Evolutionary conservation across 306 rosid species (phyloP), one percentile per base, ranked within the genome.

Genomic region (Purshia tridentata): DNA sequence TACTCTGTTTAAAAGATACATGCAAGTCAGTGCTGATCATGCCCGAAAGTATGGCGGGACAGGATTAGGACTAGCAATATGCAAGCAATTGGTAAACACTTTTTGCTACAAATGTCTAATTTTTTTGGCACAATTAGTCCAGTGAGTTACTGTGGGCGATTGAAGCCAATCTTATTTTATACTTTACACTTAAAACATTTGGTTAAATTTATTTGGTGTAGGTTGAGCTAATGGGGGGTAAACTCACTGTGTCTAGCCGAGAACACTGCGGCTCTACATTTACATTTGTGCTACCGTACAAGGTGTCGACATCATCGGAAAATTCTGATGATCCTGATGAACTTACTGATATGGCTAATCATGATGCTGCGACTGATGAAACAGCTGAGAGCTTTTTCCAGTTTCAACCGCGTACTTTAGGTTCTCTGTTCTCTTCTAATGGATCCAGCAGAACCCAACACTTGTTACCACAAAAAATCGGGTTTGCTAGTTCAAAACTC

Each of bases 11-110:
- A 95, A 82, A 73, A 89, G 91, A 80, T 95, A 95, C 86, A 95
- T 95, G 99, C 99, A 95, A 91, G 99, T 86, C n/a, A 87, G 98
- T 65, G 93, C 98, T 6, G 98, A 95, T 72, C 99, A 95, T 62
- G 98, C 99, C 74, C 77, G 97, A 72, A 95, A 95, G 72, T 91
- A 95, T 73, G 99, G 99, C 11, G 99, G 99, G 70, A 95, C 99
- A 0, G 97, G 99, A 65, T 80, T 95, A 47, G 99, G 99, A 49
- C 79, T 95, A 46, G 99, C 98, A 82, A 91, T 95, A 81, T 95
- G 99, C 87, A 95, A 95, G 80, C 99, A 95, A 68, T 79, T 95
- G 96, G 99, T 95, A 89, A 80, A 67, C 9, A 15, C 19, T 47
- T 55, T 5, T 77, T 75, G 19, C 59, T 45, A 66, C 11, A 6